A percentile compares a stretch with the other conserved stretches of the same genome.
Conservation (phyloP, 768 basidiomycete species). For the Pulveroboletus sp. region DNA sequence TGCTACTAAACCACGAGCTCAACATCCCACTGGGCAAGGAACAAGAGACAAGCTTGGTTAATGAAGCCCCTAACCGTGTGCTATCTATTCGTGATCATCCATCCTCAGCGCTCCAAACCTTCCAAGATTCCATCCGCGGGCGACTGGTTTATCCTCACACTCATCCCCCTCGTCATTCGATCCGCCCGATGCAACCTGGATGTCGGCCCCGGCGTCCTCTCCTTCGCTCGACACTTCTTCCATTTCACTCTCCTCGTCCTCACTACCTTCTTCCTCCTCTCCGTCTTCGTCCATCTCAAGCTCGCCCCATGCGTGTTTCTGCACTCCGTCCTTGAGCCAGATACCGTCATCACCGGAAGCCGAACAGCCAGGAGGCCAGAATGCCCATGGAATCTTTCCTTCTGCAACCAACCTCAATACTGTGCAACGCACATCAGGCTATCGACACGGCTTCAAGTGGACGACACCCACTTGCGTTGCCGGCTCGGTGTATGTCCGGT, state of each 20-base stretch:
- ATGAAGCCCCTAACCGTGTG: conserved; percentile 2
- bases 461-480: conserved; percentile 73
- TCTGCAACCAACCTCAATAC: conserved; percentile 83
- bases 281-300: conserved; percentile 27
- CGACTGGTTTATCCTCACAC: not conserved
- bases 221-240: conserved; percentile 12
- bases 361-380: conserved; percentile 62
- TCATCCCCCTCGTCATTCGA: conserved; percentile 14
- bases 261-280: conserved; percentile 31
- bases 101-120: conserved; percentile 32
- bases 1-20: conserved; percentile 29
- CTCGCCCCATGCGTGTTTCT: conserved; percentile 20
- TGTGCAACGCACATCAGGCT: conserved; percentile 24
- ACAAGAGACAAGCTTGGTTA: conserved; percentile 4
- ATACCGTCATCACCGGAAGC: conserved; percentile 43
- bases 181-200: conserved; percentile 9
- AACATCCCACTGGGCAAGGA: conserved; percentile 15
- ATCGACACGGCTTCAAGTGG: not conserved
- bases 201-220: not conserved
- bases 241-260: conserved; percentile 20
- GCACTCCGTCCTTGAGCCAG: conserved; percentile 44
- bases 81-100: conserved; percentile 14
- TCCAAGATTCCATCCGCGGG: conserved; percentile 9
- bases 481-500: conserved; percentile 84
- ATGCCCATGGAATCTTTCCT: conserved; percentile 76